A percentile compares a stretch with the other conserved stretches of the same genome.
Conservation (phyloP, 2,329 filamentous ascomycete species). For the Fusarium kyushuense region DNA sequence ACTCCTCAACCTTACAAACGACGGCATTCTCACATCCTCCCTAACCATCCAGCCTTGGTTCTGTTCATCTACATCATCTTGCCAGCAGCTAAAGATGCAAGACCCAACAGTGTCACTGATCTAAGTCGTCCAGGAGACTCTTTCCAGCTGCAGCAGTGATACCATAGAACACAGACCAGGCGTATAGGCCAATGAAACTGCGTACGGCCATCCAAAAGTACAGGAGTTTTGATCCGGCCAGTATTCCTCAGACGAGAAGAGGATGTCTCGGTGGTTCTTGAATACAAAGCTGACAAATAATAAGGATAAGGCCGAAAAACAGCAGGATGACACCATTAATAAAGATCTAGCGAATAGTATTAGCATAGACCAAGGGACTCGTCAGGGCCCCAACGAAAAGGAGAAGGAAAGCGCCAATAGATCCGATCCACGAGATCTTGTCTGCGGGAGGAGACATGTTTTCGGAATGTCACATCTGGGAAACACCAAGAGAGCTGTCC, state of each 20-base stretch:
- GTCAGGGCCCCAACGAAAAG: conserved; percentile 66
- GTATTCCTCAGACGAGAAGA: conserved; percentile 57
- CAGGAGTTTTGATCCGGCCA: too few relatives aligned
- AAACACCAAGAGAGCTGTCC: conserved; percentile 68
- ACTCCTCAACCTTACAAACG: too few relatives aligned
- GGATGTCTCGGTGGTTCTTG: conserved; percentile 53
- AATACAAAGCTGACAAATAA: conserved; percentile 68
- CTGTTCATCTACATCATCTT: too few relatives aligned
- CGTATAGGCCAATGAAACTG: too few relatives aligned
- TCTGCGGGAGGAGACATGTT: conserved; percentile 56
- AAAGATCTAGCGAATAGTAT: conserved; percentile 61
- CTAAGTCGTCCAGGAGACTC: too few relatives aligned
- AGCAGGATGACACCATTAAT: conserved; percentile 56
- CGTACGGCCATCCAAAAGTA: too few relatives aligned
- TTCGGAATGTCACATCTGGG: conserved; percentile 64
- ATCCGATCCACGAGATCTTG: conserved; percentile 65
- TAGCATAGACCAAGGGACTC: conserved; percentile 64
- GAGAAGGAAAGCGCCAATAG: conserved; percentile 63
- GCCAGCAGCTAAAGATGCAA: too few relatives aligned
- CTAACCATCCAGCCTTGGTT: too few relatives aligned
- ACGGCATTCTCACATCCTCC: too few relatives aligned
- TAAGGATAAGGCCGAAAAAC: conserved; percentile 61
- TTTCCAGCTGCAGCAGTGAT: too few relatives aligned
- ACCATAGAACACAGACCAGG: too few relatives aligned
- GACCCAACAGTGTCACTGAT: too few relatives aligned